Evolutionary conservation across 192 early-diverging fungal genomes (phyloP).

Genomic region (Rhizophagus sp.): DNA sequence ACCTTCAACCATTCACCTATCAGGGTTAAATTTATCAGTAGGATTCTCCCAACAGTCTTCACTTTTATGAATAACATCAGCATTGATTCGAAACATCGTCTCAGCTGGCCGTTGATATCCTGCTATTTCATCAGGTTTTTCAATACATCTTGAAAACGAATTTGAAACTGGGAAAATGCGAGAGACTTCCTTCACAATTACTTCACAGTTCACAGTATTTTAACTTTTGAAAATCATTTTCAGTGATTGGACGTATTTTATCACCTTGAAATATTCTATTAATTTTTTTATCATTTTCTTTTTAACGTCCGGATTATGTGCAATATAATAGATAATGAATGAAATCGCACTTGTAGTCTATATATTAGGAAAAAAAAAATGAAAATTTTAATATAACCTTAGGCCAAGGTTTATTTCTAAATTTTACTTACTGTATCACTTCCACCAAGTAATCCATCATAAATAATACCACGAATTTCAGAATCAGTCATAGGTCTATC

Average conservation of each 20-base stretch:
- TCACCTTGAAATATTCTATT: neutral
- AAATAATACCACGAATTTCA: too few relatives aligned
- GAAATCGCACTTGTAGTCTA: neutral
- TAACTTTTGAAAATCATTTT: slow-evolving; percentile 6
- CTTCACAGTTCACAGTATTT: slow-evolving; percentile 17
- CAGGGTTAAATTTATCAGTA: neutral
- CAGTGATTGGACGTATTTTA: neutral
- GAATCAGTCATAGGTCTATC: too few relatives aligned
- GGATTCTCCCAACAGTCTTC: neutral
- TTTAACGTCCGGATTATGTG: neutral
- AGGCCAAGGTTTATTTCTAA: too few relatives aligned
- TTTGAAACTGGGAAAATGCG: neutral
- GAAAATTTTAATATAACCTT: too few relatives aligned
- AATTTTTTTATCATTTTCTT: neutral
- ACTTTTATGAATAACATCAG: neutral
- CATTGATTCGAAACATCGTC: neutral
- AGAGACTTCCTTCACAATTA: neutral
- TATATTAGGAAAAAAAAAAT: neutral
- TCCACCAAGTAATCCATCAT: too few relatives aligned
- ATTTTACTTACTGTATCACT: too few relatives aligned
- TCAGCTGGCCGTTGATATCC: slow-evolving; percentile 3
- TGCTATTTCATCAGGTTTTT: neutral
- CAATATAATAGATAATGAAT: slow-evolving; percentile 12
- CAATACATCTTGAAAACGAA: neutral
- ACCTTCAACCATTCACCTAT: neutral